Conservation (phyloP, 192 early-diverging fungal species). For the Chytriomyces sp. region DNA sequence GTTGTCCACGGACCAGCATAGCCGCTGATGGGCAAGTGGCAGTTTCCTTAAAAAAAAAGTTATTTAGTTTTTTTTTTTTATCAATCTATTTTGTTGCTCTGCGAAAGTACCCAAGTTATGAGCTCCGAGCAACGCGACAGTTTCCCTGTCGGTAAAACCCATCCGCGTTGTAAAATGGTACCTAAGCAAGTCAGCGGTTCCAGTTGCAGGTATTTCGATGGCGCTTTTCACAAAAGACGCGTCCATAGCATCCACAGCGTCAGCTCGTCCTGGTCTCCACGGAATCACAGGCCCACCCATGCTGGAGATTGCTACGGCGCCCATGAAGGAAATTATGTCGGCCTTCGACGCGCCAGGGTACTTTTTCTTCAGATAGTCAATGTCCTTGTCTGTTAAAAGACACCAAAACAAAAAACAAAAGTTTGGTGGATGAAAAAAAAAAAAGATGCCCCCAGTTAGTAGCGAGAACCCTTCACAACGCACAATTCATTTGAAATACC, state of each 20-base stretch:
- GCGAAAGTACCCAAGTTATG: conserved; percentile 57
- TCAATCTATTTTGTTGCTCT: too few species aligned
- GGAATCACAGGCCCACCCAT: conserved; percentile 66
- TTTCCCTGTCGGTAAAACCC: conserved; percentile 70
- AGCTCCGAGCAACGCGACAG: conserved; percentile 73
- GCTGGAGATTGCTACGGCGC: not conserved
- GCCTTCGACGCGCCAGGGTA: not conserved
- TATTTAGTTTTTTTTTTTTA: too few species aligned
- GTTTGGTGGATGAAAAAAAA: too few species aligned
- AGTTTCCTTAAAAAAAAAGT: conserved; percentile 33
- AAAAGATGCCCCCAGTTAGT: not conserved
- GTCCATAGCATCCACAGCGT: conserved; percentile 17
- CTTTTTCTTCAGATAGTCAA: not conserved
- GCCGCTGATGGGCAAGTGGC: conserved; percentile 63
- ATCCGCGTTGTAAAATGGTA: not conserved
- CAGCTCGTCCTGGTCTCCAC: conserved; percentile 63
- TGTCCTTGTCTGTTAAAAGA: not conserved
- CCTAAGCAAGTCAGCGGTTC: not conserved
- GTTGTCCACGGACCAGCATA: conserved; percentile 6
- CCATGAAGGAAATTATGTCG: not conserved
- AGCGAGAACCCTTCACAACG: not conserved
- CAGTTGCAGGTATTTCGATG: not conserved
- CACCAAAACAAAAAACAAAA: not conserved
- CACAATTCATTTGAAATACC: not conserved
- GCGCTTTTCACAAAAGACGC: not conserved